Evolutionary conservation across 768 basidiomycete genomes (phyloP), one percentile per base, ranked within the genome.

Genomic region (Nidularia pulvinata): DNA sequence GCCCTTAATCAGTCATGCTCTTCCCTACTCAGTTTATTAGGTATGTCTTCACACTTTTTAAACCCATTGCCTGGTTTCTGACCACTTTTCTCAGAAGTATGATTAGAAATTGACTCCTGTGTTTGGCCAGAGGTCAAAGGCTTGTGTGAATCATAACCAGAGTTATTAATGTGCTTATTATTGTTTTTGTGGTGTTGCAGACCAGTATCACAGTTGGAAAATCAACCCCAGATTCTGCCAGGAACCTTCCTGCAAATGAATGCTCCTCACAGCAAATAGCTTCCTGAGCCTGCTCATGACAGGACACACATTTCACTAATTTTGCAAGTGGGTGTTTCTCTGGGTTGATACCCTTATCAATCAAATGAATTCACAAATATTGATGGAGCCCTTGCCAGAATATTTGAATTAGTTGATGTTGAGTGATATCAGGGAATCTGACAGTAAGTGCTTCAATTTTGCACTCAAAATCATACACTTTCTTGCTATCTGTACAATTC

Each of bases 1-100:
- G 58, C 58, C 1, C 57, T 19, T 16, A 62, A 39, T 39, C 16
- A 16, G 37, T 39, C 37, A 39, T n/a, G 14, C 37, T 62, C 61
- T 14, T 59, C 59, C n/a, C 52, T 49, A 53, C 34, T 37, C 51
- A 49, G 30, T 39, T 36, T 37, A 22, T 53, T 33, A 33, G 35
- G 19, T 46, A 39, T 19, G 4, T 49, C 42, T 30, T 49, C 34
- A 10, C 10, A 16, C 16, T 39, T 19, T 19, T 19, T 19, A 19
- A 19, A 19, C 19, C 19, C 19, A 19, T 19, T 19, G 19, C 19
- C 19, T 19, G 19, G 19, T 19, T 19, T 19, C 19, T 19, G 19
- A 19, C 19, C 19, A 19, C 19, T 19, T 19, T 19, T 19, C 19
- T 19, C 19, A 19, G 19, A 19, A 19, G 19, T 19, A 19, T 19